Percentiles rank a stretch among this genome's conserved stretches.
Evolutionary conservation across 768 basidiomycete species (phyloP).

Genomic region (Mycena vitilis): DNA sequence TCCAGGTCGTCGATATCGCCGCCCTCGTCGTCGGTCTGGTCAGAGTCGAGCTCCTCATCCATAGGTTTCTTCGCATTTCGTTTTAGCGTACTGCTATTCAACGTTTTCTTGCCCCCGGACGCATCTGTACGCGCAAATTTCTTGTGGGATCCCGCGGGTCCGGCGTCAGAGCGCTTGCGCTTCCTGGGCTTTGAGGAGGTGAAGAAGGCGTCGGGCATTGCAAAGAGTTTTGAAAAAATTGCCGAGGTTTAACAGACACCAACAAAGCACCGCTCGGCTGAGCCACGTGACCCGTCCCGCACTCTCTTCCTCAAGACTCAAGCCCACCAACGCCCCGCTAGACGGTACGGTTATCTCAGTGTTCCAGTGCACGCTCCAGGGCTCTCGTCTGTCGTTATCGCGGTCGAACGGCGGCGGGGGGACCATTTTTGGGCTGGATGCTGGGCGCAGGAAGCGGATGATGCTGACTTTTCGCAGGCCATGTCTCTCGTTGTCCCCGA

Average conservation of each 20-base stretch:
- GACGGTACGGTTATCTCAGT: conserved; percentile 2
- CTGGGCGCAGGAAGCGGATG: conserved; percentile 8
- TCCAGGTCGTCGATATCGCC: conserved; percentile 72
- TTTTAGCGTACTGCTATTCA: conserved; percentile 38
- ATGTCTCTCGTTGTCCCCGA: conserved; percentile 99
- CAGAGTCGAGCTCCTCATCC: conserved; percentile 78
- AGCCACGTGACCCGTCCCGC: too few species aligned
- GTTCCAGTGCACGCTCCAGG: background rate
- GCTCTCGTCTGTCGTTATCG: background rate
- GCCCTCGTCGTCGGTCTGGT: conserved; percentile 66
- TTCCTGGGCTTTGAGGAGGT: conserved; percentile 68
- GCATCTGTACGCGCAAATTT: conserved; percentile 45
- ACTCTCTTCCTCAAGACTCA: background rate
- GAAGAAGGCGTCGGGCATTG: conserved; percentile 90
- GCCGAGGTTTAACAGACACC: too few species aligned
- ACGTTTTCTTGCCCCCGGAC: conserved; percentile 27
- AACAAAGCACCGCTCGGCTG: too few species aligned
- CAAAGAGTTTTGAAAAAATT: background rate
- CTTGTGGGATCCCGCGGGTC: conserved; percentile 43
- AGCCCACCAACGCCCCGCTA: background rate
- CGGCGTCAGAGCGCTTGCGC: conserved; percentile 62
- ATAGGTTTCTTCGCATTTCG: conserved; percentile 43
- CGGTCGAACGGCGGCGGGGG: conserved; percentile 12
- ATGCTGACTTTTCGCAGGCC: conserved; percentile 16
- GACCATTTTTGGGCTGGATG: conserved; percentile 19